Percentiles rank a stretch among this genome's conserved stretches.
Evolutionary conservation across 177 flowering plant species (phyloP).

Genomic region (Tripterygium wilfordii): DNA sequence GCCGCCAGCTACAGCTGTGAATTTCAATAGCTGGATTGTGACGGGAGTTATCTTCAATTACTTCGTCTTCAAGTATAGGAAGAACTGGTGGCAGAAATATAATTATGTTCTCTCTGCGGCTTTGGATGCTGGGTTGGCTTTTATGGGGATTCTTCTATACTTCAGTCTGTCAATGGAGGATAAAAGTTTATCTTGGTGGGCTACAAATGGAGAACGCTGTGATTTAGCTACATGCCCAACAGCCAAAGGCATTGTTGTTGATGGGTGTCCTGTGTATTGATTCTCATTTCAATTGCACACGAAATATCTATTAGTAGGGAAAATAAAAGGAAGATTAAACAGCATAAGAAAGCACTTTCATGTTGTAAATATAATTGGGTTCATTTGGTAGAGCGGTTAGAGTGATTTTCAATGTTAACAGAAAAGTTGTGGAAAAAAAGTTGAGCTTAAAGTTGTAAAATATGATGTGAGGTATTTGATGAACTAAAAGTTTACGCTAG

Average conservation of each 20-base stretch:
- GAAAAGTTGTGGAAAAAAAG: no score
- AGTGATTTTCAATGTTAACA: no score
- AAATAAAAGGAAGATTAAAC: no score
- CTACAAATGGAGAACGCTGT: constrained; percentile 25
- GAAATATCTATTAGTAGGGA: no score
- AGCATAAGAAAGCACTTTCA: no score
- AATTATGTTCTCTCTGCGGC: constrained; percentile 44
- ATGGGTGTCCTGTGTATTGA: constrained; percentile 25
- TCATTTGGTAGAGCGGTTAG: no score
- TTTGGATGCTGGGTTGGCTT: constrained; percentile 41
- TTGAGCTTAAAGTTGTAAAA: no score
- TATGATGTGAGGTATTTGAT: no score
- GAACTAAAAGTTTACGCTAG: no score
- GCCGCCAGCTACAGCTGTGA: constrained; percentile 38
- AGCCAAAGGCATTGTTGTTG: constrained; percentile 30
- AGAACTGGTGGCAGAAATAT: constrained; percentile 44
- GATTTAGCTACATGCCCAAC: constrained; percentile 30
- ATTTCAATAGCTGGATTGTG: constrained; percentile 31
- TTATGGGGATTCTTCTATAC: constrained; percentile 30
- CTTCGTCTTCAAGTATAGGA: constrained; percentile 29
- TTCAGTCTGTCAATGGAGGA: constrained; percentile 16
- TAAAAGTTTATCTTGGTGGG: constrained; percentile 29
- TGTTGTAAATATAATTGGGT: no score
- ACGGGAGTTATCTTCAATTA: constrained; percentile 37
- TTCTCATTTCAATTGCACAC: no score